phyloP scores from a whole-genome alignment of 2,329 filamentous ascomycete species.

The Fusarium redolens region DNA sequence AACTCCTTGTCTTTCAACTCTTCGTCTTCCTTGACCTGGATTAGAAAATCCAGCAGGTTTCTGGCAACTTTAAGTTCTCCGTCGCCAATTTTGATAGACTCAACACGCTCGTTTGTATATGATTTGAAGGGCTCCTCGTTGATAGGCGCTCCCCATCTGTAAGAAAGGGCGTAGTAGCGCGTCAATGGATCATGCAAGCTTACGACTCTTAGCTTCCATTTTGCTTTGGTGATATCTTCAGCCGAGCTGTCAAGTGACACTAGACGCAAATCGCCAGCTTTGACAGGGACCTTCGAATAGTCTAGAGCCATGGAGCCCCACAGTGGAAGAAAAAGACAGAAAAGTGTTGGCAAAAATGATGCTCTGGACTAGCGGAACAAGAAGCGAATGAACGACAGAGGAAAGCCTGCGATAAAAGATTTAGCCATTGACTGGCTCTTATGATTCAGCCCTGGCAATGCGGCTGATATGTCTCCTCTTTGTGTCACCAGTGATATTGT shows the following conservation, averaged over 20 bases:
- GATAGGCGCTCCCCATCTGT: not conserved
- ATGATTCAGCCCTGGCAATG: fast-evolving
- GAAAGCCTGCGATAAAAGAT: no score
- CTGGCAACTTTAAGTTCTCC: not conserved
- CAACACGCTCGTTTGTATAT: not conserved
- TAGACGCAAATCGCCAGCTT: not conserved
- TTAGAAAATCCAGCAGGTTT: not conserved
- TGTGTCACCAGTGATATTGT: no score
- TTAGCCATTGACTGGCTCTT: not conserved
- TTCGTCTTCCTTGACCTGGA: not conserved
- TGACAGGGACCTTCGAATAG: not conserved
- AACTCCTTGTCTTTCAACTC: not conserved
- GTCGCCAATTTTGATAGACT: not conserved
- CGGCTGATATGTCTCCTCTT: not conserved
- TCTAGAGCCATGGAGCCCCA: not conserved
- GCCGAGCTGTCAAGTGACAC: not conserved
- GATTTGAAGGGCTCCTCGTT: not conserved
- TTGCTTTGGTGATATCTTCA: not conserved
- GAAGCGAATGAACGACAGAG: not conserved
- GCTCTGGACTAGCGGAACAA: not conserved
- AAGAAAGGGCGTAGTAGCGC: not conserved
- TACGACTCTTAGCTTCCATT: not conserved
- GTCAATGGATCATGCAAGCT: not conserved
- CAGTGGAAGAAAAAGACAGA: fast-evolving
- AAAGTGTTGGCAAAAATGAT: fast-evolving